A percentile compares a stretch with the other conserved stretches of the same genome.
Evolutionary conservation across 495 filamentous ascomycete species (phyloP).

Genomic region (Rostrohypoxylon terebratum): DNA sequence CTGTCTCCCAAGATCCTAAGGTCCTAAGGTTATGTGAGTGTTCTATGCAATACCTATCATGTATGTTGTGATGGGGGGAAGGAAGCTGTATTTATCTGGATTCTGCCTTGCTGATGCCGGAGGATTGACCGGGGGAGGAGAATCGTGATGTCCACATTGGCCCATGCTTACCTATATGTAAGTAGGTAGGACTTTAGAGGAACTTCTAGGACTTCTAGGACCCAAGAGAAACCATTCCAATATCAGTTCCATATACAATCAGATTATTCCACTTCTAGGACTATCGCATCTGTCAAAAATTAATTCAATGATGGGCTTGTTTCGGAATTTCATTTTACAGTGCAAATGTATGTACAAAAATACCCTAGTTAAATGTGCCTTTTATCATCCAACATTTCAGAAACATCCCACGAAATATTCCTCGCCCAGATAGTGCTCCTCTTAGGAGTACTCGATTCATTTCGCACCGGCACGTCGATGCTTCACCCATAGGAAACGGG

Average conservation of each 20-base stretch:
- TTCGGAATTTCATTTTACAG: neutral
- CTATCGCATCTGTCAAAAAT: neutral
- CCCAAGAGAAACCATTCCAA: neutral
- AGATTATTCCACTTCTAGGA: neutral
- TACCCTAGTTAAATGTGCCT: neutral
- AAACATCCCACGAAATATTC: neutral
- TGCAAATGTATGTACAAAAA: neutral
- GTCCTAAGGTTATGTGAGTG: neutral
- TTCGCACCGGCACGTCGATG: conserved; percentile 27
- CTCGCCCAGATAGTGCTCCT: neutral
- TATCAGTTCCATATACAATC: neutral
- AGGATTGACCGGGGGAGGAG: conserved; percentile 2
- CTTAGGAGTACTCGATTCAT: neutral
- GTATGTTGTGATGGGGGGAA: neutral
- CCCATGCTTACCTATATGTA: neutral
- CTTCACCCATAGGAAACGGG: conserved; percentile 41
- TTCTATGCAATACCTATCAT: too few relatives aligned
- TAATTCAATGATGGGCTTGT: neutral
- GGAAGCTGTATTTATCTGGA: neutral
- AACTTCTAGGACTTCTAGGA: conserved; percentile 13
- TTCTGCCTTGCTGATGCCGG: neutral
- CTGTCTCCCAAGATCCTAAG: neutral
- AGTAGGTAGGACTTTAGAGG: neutral
- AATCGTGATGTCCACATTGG: neutral
- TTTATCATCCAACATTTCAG: neutral